Evolutionary conservation across 306 rosid species (phyloP).

Genomic region (Prosopis cineraria): DNA sequence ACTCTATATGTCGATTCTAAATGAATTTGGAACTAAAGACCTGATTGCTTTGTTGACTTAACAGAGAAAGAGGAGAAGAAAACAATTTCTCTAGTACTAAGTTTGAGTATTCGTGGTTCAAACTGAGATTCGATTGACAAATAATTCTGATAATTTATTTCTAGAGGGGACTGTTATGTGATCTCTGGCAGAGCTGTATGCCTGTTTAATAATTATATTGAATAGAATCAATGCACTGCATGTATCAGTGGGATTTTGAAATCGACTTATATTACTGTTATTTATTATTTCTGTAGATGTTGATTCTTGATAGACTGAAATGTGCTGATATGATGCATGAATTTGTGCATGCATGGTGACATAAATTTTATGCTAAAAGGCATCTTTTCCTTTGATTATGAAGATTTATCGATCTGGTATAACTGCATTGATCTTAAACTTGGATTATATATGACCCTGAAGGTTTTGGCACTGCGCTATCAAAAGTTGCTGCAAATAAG

Average conservation of each 20-base stretch:
- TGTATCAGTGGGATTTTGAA: neutral
- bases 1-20: neutral
- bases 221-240: neutral
- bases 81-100: neutral
- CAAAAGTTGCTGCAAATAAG: slow-evolving; percentile 80
- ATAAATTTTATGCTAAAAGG: neutral
- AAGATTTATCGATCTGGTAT: neutral
- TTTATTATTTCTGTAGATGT: neutral
- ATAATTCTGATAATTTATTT: neutral
- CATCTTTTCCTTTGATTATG: neutral
- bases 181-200: neutral
- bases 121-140: neutral
- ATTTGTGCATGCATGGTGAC: neutral
- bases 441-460: slow-evolving; percentile 39
- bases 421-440: slow-evolving; percentile 17
- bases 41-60: slow-evolving; percentile 3
- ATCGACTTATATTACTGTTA: neutral
- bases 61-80: neutral
- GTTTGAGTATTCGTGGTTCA: neutral
- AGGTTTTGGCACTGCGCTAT: slow-evolving; percentile 94
- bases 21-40: neutral
- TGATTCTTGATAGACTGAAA: neutral
- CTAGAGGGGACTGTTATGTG: neutral
- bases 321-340: neutral
- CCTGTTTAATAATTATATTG: neutral